Evolutionary conservation across 2,329 filamentous ascomycete genomes (phyloP).

Genomic region (Ophiostoma triangulosporum): DNA sequence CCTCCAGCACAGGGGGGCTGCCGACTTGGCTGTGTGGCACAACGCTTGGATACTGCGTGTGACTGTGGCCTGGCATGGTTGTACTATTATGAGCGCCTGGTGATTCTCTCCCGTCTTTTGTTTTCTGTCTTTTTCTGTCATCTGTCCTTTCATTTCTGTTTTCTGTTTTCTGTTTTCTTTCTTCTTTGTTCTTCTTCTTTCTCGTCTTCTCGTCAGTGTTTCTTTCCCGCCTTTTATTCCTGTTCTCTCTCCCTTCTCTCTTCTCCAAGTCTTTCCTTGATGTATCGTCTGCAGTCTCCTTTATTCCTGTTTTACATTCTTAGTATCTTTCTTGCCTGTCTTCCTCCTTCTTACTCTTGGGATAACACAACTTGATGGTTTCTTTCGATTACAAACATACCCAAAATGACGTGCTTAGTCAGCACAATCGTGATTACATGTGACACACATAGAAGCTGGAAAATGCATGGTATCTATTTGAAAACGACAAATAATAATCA

Average conservation of each 20-base stretch:
- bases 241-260: neutral
- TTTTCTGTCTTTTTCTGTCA: neutral
- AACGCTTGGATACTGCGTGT: conserved; percentile 10
- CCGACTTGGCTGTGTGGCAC: neutral
- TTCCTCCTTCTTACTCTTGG: neutral
- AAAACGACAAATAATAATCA: neutral
- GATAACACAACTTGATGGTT: conserved; percentile 5
- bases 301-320: neutral
- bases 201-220: neutral
- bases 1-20: neutral
- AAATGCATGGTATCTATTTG: neutral
- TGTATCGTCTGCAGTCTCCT: neutral
- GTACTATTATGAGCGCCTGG: conserved; percentile 13
- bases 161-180: neutral
- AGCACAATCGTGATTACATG: neutral
- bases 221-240: neutral
- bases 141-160: neutral
- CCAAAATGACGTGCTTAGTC: neutral
- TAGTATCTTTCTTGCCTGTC: neutral
- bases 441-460: neutral
- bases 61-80: conserved; percentile 7
- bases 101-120: conserved; percentile 1
- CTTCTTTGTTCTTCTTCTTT: neutral
- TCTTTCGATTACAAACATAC: neutral
- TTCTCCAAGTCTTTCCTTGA: neutral